Conservation (phyloP, 805 yeast species). For the Saccharomycopsis synnaedendra region DNA sequence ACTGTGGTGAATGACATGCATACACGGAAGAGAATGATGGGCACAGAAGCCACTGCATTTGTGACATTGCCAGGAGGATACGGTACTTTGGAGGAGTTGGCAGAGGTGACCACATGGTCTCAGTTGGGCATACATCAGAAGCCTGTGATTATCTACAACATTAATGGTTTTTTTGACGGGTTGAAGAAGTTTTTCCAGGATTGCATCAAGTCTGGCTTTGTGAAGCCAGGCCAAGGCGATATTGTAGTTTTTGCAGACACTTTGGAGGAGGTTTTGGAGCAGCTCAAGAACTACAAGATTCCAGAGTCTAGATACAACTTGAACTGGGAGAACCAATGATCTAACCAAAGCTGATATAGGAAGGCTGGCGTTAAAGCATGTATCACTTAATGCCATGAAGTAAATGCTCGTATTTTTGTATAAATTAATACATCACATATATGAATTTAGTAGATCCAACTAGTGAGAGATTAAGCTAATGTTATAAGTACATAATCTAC, state of each 20-base stretch:
- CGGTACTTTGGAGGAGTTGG: slow-evolving; percentile 81
- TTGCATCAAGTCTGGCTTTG: slow-evolving; percentile 55
- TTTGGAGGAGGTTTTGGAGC: slow-evolving; percentile 54
- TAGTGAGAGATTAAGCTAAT: too few relatives aligned
- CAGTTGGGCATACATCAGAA: slow-evolving; percentile 78
- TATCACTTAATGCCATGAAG: too few relatives aligned
- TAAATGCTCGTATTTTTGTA: too few relatives aligned
- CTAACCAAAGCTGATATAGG: background rate
- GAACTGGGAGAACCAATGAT: slow-evolving; percentile 42
- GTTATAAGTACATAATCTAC: too few relatives aligned
- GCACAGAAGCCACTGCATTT: slow-evolving; percentile 74
- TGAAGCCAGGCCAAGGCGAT: slow-evolving; percentile 51
- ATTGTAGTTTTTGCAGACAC: slow-evolving; percentile 61
- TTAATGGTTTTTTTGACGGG: slow-evolving; percentile 70
- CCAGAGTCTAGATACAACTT: slow-evolving; percentile 62
- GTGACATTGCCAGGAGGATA: slow-evolving; percentile 89
- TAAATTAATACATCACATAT: too few relatives aligned
- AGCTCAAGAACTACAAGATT: slow-evolving; percentile 41
- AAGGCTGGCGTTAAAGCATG: too few relatives aligned
- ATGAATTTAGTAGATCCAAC: too few relatives aligned
- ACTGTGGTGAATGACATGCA: slow-evolving; percentile 84
- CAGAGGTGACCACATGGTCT: slow-evolving; percentile 87
- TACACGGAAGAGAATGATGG: slow-evolving; percentile 80
- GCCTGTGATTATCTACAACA: slow-evolving; percentile 70
- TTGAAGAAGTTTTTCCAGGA: slow-evolving; percentile 49